Percentiles rank a stretch among this genome's conserved stretches.
Evolutionary conservation across 495 filamentous ascomycete genomes (phyloP).

Genomic region (Xylaria cubensis): DNA sequence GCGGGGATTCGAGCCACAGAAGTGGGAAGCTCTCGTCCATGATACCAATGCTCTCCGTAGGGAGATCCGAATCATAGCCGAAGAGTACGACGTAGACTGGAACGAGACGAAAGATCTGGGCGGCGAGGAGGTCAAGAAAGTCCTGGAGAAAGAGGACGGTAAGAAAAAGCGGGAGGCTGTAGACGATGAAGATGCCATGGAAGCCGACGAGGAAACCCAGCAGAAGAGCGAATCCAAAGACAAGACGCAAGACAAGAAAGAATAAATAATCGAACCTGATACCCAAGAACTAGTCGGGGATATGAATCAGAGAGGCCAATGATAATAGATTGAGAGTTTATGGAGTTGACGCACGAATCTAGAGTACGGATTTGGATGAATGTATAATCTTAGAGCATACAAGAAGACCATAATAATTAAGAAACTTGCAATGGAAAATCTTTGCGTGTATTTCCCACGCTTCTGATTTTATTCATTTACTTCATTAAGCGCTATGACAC

Average conservation of each 20-base stretch:
- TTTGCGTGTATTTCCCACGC: not conserved
- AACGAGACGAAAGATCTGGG: constrained; percentile 80
- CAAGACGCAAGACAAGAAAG: constrained; percentile 27
- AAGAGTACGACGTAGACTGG: constrained; percentile 95
- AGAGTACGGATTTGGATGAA: not conserved
- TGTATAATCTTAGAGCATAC: not conserved
- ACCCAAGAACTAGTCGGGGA: not conserved
- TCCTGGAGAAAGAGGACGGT: constrained; percentile 67
- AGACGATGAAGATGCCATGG: constrained; percentile 54
- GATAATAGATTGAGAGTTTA: not conserved
- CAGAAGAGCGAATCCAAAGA: constrained; percentile 49
- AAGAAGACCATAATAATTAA: not conserved
- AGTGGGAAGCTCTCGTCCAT: constrained; percentile 81
- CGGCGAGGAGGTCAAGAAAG: constrained; percentile 74
- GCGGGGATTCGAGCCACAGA: constrained; percentile 74
- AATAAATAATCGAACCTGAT: constrained; percentile 4
- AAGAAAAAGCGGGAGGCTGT: constrained; percentile 43
- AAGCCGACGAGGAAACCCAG: constrained; percentile 53
- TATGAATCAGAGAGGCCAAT: not conserved
- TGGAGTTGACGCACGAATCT: constrained; percentile 1
- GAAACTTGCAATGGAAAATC: not conserved
- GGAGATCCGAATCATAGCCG: constrained; percentile 82
- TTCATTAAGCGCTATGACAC: not conserved
- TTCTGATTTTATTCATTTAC: not conserved
- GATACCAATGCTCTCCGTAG: constrained; percentile 78